phyloP scores from a whole-genome alignment of 345 rosid species.

The Jatropha curcas region DNA sequence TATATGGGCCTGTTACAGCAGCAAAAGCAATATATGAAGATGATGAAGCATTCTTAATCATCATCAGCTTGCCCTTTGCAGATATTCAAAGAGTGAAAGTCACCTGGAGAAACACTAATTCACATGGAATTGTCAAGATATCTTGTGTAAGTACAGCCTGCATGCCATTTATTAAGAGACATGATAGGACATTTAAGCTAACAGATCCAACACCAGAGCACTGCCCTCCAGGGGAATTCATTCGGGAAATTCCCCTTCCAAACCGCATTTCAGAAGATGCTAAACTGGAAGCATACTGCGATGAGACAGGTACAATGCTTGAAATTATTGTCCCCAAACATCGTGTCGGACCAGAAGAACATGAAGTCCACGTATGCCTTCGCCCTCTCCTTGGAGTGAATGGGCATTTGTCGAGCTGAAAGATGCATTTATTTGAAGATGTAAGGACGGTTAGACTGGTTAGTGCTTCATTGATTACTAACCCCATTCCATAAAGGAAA shows the following conservation, averaged over 20 bases:
- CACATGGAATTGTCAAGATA: slow-evolving; percentile 80
- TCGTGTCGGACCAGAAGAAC: slow-evolving; percentile 84
- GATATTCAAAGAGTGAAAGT: slow-evolving; percentile 86
- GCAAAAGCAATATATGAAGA: slow-evolving; percentile 85
- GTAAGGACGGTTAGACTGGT: slow-evolving; percentile 25
- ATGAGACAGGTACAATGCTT: slow-evolving; percentile 68
- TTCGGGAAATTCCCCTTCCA: slow-evolving; percentile 70
- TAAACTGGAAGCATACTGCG: slow-evolving; percentile 70
- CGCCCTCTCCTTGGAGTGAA: slow-evolving; percentile 54
- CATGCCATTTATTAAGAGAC: slow-evolving; percentile 73
- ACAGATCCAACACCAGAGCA: slow-evolving; percentile 90
- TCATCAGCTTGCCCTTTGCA: slow-evolving; percentile 73
- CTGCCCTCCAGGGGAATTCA: slow-evolving; percentile 89
- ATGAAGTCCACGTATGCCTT: slow-evolving; percentile 82
- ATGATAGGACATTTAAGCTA: slow-evolving; percentile 82
- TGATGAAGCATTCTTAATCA: slow-evolving; percentile 65
- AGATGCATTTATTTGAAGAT: slow-evolving; percentile 35
- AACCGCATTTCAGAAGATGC: slow-evolving; percentile 90
- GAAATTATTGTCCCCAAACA: slow-evolving; percentile 82
- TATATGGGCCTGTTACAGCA: slow-evolving; percentile 80
- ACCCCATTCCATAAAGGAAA: slow-evolving; percentile 35
- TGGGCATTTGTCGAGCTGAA: slow-evolving; percentile 37
- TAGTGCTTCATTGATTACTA: slow-evolving; percentile 44
- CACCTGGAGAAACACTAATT: slow-evolving; percentile 73
- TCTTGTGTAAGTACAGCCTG: slow-evolving; percentile 74